Evolutionary conservation across 768 basidiomycete species (phyloP).

Genomic region (Kwoniella newhampshirensis): DNA sequence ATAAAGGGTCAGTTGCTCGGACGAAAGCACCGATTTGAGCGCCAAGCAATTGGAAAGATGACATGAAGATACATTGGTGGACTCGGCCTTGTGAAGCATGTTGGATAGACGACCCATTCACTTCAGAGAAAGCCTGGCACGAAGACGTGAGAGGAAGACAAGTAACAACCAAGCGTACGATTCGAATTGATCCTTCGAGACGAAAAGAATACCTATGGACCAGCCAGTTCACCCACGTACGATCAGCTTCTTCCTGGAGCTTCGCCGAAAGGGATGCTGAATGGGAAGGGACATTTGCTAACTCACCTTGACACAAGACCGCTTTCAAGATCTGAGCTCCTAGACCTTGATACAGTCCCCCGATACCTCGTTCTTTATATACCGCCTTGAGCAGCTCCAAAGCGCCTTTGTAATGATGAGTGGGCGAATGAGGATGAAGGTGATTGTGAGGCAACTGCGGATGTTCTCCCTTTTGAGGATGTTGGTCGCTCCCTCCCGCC

Average conservation of each 20-base stretch:
- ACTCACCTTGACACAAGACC: constrained; percentile 80
- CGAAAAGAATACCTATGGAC: constrained; percentile 68
- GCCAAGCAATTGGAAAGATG: no score
- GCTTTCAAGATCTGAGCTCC: constrained; percentile 94
- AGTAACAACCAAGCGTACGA: constrained; percentile 66
- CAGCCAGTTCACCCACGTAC: background rate
- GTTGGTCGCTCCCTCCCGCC: no score
- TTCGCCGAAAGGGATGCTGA: background rate
- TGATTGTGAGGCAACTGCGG: background rate
- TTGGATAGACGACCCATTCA: no score
- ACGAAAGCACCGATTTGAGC: no score
- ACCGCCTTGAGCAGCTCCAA: constrained; percentile 71
- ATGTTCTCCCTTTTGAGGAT: background rate
- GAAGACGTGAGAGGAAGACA: constrained; percentile 1
- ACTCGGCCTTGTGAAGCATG: no score
- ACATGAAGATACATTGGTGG: no score
- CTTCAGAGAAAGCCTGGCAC: no score
- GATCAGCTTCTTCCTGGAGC: background rate
- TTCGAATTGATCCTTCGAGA: constrained; percentile 97
- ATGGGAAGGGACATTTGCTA: background rate
- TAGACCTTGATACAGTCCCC: constrained; percentile 99
- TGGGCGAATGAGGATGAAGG: constrained; percentile 4
- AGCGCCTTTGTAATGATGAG: constrained; percentile 60
- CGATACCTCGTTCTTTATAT: constrained; percentile 71
- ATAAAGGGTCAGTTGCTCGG: no score